Evolutionary conservation across 176 grass and related monocot genomes (phyloP).

Genomic region (Poa annua): DNA sequence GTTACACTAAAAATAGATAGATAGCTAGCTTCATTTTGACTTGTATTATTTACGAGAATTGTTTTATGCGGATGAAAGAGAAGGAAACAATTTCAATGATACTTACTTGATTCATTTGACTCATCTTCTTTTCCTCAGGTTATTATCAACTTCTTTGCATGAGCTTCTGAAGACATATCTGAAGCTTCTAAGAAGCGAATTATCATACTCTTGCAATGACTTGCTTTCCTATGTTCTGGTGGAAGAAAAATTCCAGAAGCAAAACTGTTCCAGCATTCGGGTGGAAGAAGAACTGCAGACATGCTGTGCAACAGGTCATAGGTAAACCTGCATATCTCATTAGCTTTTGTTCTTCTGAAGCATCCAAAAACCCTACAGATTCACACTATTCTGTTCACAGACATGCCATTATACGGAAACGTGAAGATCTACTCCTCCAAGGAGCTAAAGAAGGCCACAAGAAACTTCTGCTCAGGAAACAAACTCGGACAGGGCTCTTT

Average conservation of each 20-base stretch:
- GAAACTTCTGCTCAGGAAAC: slow-evolving; percentile 59
- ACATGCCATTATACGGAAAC: slow-evolving; percentile 40
- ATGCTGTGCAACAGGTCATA: slow-evolving; percentile 50
- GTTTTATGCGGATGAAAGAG: neutral
- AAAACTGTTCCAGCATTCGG: slow-evolving; percentile 30
- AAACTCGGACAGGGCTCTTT: slow-evolving; percentile 93
- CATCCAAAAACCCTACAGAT: slow-evolving; percentile 26
- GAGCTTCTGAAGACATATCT: slow-evolving; percentile 21
- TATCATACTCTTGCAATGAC: slow-evolving; percentile 33
- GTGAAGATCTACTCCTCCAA: slow-evolving; percentile 79
- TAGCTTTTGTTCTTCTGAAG: slow-evolving; percentile 14
- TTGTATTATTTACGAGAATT: neutral
- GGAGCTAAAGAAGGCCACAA: slow-evolving; percentile 72
- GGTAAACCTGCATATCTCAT: slow-evolving; percentile 40
- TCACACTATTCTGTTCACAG: slow-evolving; percentile 36
- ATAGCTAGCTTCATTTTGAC: neutral
- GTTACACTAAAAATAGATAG: neutral
- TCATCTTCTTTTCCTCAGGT: slow-evolving; percentile 31
- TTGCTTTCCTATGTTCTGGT: slow-evolving; percentile 49
- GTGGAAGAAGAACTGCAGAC: slow-evolving; percentile 48
- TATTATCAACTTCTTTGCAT: neutral
- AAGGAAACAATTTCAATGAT: neutral
- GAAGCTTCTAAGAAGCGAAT: slow-evolving; percentile 29
- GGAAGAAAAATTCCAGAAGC: slow-evolving; percentile 47
- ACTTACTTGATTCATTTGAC: neutral